A percentile compares a stretch with the other conserved stretches of the same genome.
These are phyloP conservation scores for Penicillium angulare DNA, from an alignment of 495 filamentous ascomycete species.

Conservation along the genomic window DNA sequence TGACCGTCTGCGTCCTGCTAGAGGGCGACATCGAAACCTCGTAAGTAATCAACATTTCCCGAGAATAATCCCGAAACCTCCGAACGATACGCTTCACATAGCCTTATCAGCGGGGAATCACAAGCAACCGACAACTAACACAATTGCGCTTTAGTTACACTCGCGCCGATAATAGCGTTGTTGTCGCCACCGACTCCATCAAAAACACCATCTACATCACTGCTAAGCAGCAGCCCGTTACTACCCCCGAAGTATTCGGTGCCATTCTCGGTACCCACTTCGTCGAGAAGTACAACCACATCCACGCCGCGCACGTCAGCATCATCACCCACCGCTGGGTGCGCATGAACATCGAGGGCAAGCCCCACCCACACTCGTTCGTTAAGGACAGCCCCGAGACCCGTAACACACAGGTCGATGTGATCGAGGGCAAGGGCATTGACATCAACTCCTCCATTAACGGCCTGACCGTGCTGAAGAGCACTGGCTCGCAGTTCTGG, in stretches of 20 bases:
- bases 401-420: constrained; percentile 54
- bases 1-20: constrained; percentile 87
- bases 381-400: constrained; percentile 85
- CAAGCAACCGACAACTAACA: constrained; percentile 2
- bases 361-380: constrained; percentile 96
- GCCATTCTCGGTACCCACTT: constrained; percentile 84
- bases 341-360: constrained; percentile 80
- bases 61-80: no score
- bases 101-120: constrained; percentile 3
- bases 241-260: constrained; percentile 89
- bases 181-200: constrained; percentile 96
- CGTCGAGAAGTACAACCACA: constrained; percentile 81
- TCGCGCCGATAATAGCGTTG: constrained; percentile 86
- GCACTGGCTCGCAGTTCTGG: constrained; percentile 95
- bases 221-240: constrained; percentile 91
- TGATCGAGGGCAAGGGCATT: constrained; percentile 61
- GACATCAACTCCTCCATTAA: constrained; percentile 67
- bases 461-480: constrained; percentile 88
- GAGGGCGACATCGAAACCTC: constrained; percentile 89
- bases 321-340: constrained; percentile 89
- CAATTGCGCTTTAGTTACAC: no score
- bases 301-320: constrained; percentile 75
- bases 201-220: constrained; percentile 97
- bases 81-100: background rate
- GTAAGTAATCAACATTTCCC: no score